Evolutionary conservation across 2,329 filamentous ascomycete genomes (phyloP).

Genomic region (Diaporthe humulicola): DNA sequence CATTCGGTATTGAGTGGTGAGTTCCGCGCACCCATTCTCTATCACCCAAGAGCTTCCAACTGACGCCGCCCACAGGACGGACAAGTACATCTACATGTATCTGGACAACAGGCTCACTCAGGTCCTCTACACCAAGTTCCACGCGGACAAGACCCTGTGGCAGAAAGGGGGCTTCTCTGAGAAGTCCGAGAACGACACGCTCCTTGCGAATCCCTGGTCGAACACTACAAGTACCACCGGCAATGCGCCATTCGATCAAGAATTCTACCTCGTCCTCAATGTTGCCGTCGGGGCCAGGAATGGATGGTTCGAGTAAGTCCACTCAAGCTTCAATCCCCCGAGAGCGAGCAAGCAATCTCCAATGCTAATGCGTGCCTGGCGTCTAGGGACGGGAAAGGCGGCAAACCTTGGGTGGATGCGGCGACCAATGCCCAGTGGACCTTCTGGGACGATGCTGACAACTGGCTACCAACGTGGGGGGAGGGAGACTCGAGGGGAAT

Average conservation of each 20-base stretch:
- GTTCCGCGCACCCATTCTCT: background rate
- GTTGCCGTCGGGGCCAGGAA: constrained; percentile 64
- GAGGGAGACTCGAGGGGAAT: constrained; percentile 57
- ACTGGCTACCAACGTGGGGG: constrained; percentile 64
- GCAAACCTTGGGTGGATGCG: constrained; percentile 62
- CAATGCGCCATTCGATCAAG: constrained; percentile 65
- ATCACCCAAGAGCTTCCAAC: no score
- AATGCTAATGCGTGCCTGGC: background rate
- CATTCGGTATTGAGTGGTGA: constrained; percentile 65
- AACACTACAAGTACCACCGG: constrained; percentile 50
- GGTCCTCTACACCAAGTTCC: constrained; percentile 55
- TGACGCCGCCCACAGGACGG: constrained; percentile 42
- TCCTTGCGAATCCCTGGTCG: constrained; percentile 60
- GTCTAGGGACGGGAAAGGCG: constrained; percentile 55
- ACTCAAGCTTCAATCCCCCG: background rate
- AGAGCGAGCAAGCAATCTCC: constrained; percentile 17
- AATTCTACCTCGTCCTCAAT: constrained; percentile 65
- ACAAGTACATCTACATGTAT: constrained; percentile 67
- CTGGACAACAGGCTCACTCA: constrained; percentile 59
- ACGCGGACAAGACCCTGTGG: constrained; percentile 52
- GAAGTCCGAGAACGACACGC: constrained; percentile 56
- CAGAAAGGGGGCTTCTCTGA: constrained; percentile 57
- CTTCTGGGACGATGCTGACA: constrained; percentile 56
- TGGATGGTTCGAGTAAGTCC: constrained; percentile 60
- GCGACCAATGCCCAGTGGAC: constrained; percentile 54